Evolutionary conservation across 805 yeast species (phyloP).

Genomic region (Yamadazyma nakazawae): DNA sequence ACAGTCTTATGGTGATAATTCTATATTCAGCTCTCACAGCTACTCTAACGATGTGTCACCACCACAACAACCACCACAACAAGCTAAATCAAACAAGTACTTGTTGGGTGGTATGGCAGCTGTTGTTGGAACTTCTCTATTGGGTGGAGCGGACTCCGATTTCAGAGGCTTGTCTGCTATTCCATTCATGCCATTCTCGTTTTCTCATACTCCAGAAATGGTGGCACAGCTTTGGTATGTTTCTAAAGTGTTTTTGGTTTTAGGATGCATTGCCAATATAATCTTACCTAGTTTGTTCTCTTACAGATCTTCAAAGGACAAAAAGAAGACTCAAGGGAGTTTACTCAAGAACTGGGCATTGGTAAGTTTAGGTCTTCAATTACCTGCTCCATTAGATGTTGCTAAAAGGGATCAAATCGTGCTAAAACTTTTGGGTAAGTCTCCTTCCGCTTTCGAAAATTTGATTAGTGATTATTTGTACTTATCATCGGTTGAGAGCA

Average conservation of each 20-base stretch:
- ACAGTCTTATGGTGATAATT: not conserved
- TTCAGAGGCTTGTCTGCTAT: conserved; percentile 47
- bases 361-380: conserved; percentile 25
- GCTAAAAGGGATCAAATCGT: conserved; percentile 16
- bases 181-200: conserved; percentile 32
- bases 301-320: not conserved
- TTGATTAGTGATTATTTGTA: conserved; percentile 26
- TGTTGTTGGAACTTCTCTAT: conserved; percentile 58
- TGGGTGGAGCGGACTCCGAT: conserved; percentile 43
- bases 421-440: conserved; percentile 12
- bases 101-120: conserved; percentile 64
- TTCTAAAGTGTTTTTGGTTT: conserved; percentile 22
- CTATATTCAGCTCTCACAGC: conserved; percentile 2
- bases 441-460: not conserved
- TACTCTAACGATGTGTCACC: not conserved
- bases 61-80: not conserved
- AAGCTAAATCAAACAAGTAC: conserved; percentile 36
- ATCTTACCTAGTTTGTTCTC: conserved; percentile 14
- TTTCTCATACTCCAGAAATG: conserved; percentile 19
- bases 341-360: conserved; percentile 23
- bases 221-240: conserved; percentile 21
- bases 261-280: conserved; percentile 17
- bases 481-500: conserved; percentile 26
- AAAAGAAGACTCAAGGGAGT: not conserved
- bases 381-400: conserved; percentile 21